Evolutionary conservation across 768 basidiomycete genomes (phyloP), one percentile per base, ranked within the genome.

Genomic region (Termitomyces sp.): DNA sequence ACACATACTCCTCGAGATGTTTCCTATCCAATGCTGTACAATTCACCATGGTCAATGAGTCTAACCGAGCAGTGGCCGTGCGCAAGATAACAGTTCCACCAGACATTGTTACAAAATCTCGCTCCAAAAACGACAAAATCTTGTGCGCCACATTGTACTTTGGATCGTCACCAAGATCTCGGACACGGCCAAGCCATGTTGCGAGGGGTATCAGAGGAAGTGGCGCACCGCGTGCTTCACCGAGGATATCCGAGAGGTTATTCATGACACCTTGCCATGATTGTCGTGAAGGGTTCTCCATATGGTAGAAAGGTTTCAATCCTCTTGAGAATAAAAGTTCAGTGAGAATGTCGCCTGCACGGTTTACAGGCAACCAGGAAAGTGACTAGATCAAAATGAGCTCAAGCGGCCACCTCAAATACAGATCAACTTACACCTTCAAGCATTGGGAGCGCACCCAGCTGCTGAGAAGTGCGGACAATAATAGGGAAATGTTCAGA

Each of bases 211-310:
- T 58, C n/a, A 62, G 32, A 22, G 66, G 64, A 17, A 69, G 53
- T 30, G 63, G 60, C n/a, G 45, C 11, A 6, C 34, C 58, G 5
- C 41, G 30, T 7, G 51, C 35, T 26, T 55, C 62, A 6, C 65
- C 59, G 0, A 70, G 58, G 14, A 71, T 62, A 5, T 42, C 50
- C 1, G 66, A 60, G n/a, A 74, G 59, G 51, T 63, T 58, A 14
- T 60, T 56, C 15, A 72, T 55, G 19, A 72, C 49, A 4, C 65
- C 69, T 24, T 57, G 53, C 70, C 71, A 72, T 0, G 70, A 68
- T 51, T 72, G 71, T 12, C 70, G 67, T 14, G 66, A 68, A 1
- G 71, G 70, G 48, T 71, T 72, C 53, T 74, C 72, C 63, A 74
- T 56, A 48, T 71, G 71, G 48, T 49, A 49, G 15, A 49, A 49